Evolutionary conservation across 1,284 basidiomycete genomes (phyloP).

Genomic region (Rhodotorula sp.): DNA sequence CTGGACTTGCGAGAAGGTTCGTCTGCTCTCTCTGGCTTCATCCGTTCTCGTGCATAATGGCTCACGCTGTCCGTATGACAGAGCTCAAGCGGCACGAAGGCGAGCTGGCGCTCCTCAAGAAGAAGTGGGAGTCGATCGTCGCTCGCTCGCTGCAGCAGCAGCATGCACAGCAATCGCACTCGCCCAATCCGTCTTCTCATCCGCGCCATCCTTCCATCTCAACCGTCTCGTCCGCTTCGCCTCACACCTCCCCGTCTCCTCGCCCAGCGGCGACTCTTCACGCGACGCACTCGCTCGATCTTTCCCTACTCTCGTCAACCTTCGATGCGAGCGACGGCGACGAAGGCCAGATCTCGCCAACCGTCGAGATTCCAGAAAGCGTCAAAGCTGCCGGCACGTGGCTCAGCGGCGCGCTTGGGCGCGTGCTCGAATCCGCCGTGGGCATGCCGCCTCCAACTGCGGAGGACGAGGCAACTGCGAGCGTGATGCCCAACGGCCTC

Average conservation of each 20-base stretch:
- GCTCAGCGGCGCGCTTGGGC: conserved; percentile 35
- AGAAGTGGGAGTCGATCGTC: conserved; percentile 45
- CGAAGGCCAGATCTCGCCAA: neutral
- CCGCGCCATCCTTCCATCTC: conserved; percentile 8
- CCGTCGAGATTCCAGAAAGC: conserved; percentile 28
- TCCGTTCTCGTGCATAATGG: neutral
- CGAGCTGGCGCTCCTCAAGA: conserved; percentile 41
- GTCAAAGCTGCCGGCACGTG: conserved; percentile 39
- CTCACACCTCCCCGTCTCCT: conserved; percentile 19
- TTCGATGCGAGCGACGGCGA: conserved; percentile 17
- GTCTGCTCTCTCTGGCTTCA: neutral
- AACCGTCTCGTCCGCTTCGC: conserved; percentile 19
- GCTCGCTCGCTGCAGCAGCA: conserved; percentile 28
- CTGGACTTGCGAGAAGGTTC: conserved; percentile 49
- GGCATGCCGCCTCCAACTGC: conserved; percentile 12
- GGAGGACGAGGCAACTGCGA: neutral
- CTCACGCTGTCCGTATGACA: neutral
- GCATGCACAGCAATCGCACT: neutral
- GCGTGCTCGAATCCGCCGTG: conserved; percentile 28
- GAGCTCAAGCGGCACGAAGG: conserved; percentile 45
- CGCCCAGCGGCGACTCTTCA: neutral
- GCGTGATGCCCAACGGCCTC: neutral
- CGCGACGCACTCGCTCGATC: conserved; percentile 31
- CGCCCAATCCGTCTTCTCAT: conserved; percentile 1
- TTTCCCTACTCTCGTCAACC: conserved; percentile 31